These are phyloP conservation scores for Mycena pura DNA, from an alignment of 768 basidiomycete species.

Conservation along the genomic window DNA sequence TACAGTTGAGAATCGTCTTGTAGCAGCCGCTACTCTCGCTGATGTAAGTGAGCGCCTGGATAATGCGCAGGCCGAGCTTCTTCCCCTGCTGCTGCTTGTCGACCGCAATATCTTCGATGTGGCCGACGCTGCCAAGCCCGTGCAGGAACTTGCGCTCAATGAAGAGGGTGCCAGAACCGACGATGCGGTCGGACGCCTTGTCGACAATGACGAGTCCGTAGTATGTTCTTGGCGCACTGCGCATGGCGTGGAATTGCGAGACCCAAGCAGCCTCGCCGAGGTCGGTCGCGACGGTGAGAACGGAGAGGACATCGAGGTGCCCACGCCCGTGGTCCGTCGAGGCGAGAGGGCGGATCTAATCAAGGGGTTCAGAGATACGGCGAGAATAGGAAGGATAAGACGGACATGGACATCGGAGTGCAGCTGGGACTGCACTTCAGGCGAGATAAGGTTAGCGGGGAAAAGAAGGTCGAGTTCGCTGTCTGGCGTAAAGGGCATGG, in stretches of 20 bases:
- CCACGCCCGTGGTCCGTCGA: constrained; percentile 82
- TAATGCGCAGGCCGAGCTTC: constrained; percentile 87
- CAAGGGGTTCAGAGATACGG: not conserved
- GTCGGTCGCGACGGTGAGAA: constrained; percentile 74
- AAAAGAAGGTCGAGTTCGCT: constrained; percentile 79
- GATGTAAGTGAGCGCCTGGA: constrained; percentile 84
- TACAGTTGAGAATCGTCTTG: constrained; percentile 98
- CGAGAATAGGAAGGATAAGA: constrained; percentile 9
- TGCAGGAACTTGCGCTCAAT: constrained; percentile 96
- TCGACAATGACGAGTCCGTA: constrained; percentile 86
- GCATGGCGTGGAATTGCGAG: constrained; percentile 69
- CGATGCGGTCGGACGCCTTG: constrained; percentile 75
- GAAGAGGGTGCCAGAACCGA: constrained; percentile 84
- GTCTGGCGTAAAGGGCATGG: constrained; percentile 64
- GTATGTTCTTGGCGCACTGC: constrained; percentile 67
- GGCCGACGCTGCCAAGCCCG: constrained; percentile 85
- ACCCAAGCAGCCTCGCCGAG: constrained; percentile 72
- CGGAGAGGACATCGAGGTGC: constrained; percentile 82
- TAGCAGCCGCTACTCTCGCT: constrained; percentile 85
- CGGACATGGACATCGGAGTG: constrained; percentile 73
- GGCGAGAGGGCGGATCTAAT: constrained; percentile 90
- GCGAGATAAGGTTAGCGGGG: constrained; percentile 71
- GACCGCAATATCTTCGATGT: constrained; percentile 98
- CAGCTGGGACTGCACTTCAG: constrained; percentile 63
- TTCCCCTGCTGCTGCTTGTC: constrained; percentile 88